A percentile compares a stretch with the other conserved stretches of the same genome.
phyloP scores from a whole-genome alignment of 225 moss, liverwort and hornwort genomes.

The Thuidium tamariscinum region DNA sequence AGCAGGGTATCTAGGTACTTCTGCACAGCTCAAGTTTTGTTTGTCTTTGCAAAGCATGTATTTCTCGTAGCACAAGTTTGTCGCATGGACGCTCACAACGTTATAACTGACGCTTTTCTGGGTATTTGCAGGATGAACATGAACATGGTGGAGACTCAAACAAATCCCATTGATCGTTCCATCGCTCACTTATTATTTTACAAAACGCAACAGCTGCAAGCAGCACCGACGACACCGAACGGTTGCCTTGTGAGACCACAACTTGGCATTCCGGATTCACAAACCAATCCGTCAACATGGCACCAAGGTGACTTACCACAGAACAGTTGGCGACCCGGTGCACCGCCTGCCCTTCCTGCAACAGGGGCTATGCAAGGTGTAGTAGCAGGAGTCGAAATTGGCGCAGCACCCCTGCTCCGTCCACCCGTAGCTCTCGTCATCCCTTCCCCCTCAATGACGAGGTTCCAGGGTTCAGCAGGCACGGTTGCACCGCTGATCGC shows the following conservation, averaged over 20 bases:
- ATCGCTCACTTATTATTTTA: conserved; percentile 82
- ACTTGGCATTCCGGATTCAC: conserved; percentile 7
- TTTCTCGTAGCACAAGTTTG: not conserved
- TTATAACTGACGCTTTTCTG: not conserved
- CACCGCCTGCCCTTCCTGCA: not conserved
- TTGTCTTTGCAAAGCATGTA: not conserved
- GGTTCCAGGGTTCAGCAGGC: conserved; percentile 5
- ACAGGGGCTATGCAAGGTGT: conserved; percentile 8
- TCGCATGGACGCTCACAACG: not conserved
- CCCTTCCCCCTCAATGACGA: not conserved
- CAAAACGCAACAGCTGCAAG: conserved; percentile 21
- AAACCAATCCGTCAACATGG: conserved; percentile 12
- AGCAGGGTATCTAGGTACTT: conserved; percentile 67
- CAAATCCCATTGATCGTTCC: conserved; percentile 83
- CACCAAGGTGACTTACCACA: conserved; percentile 15
- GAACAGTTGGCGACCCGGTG: conserved; percentile 10
- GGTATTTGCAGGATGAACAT: conserved; percentile 49
- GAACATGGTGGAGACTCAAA: conserved; percentile 75
- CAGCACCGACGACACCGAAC: not conserved
- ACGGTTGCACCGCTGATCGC: not conserved
- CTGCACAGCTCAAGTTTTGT: not conserved
- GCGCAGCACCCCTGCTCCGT: not conserved
- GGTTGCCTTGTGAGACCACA: not conserved
- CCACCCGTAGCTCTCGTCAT: conserved; percentile 2
- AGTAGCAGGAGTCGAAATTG: conserved; percentile 12